phyloP scores from a whole-genome alignment of 1,284 basidiomycete genomes.

The Puccinia polysora region DNA sequence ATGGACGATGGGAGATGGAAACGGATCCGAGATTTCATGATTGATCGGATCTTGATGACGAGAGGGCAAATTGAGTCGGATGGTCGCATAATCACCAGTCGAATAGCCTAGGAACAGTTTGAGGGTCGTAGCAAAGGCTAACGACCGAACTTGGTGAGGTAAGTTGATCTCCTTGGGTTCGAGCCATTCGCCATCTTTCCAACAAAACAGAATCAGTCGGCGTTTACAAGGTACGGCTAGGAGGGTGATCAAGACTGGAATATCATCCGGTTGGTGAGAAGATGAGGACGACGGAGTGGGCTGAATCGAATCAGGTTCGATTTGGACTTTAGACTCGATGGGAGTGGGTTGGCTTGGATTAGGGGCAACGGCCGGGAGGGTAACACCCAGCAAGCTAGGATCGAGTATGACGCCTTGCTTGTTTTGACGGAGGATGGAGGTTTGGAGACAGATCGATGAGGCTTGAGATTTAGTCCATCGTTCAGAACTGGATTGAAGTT shows the following conservation, averaged over 20 bases:
- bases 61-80: conserved; percentile 59
- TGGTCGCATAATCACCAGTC: conserved; percentile 33
- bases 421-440: conserved; percentile 10
- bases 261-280: conserved; percentile 52
- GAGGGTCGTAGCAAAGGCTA: conserved; percentile 43
- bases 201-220: conserved; percentile 76
- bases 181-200: conserved; percentile 72
- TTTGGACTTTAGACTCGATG: not conserved
- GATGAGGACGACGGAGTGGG: too few species aligned
- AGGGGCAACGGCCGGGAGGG: too few species aligned
- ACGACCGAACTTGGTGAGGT: conserved; percentile 46
- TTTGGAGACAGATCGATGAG: not conserved
- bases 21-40: conserved; percentile 61
- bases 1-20: conserved; percentile 46
- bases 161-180: conserved; percentile 64
- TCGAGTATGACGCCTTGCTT: too few species aligned
- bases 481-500: conserved; percentile 13
- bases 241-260: conserved; percentile 65
- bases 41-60: conserved; percentile 59
- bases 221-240: conserved; percentile 79
- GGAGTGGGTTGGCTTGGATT: too few species aligned
- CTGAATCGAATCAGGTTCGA: conserved; percentile 14
- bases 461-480: conserved; percentile 31
- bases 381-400: too few species aligned
- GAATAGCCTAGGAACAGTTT: conserved; percentile 27